These are phyloP conservation scores for Pulveroboletus sp. DNA, from an alignment of 768 basidiomycete genomes.

Conservation along the genomic window DNA sequence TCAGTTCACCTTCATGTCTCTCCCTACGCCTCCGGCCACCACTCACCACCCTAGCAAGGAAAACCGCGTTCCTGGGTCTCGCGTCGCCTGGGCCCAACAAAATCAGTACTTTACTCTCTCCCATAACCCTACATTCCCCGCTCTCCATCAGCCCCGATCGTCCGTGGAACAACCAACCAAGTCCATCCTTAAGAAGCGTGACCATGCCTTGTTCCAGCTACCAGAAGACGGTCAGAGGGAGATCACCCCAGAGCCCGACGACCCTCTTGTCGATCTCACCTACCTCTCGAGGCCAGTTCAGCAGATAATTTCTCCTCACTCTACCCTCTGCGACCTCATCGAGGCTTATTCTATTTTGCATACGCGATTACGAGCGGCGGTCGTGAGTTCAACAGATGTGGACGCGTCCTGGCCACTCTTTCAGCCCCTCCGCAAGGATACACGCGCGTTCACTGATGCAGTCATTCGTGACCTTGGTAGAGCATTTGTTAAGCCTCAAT, in stretches of 20 bases:
- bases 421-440: slow-evolving; percentile 58
- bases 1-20: slow-evolving; percentile 33
- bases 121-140: slow-evolving; percentile 24
- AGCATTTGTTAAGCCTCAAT: slow-evolving; percentile 56
- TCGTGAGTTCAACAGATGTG: slow-evolving; percentile 42
- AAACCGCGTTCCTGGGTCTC: slow-evolving; percentile 35
- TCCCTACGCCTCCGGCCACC: slow-evolving; percentile 59
- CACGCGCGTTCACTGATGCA: slow-evolving; percentile 47
- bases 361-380: slow-evolving; percentile 51
- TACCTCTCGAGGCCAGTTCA: slow-evolving; percentile 67
- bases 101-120: slow-evolving; percentile 45
- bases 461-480: slow-evolving; percentile 66
- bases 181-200: slow-evolving; percentile 65
- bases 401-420: slow-evolving; percentile 70
- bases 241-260: slow-evolving; percentile 70
- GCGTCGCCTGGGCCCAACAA: slow-evolving; percentile 50
- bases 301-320: slow-evolving; percentile 47
- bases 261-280: slow-evolving; percentile 55
- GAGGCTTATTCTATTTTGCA: slow-evolving; percentile 71
- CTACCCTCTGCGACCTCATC: slow-evolving; percentile 54
- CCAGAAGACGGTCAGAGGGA: slow-evolving; percentile 50
- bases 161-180: slow-evolving; percentile 45
- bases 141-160: slow-evolving; percentile 27
- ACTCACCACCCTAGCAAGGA: slow-evolving; percentile 57
- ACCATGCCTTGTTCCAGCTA: slow-evolving; percentile 30